These are phyloP conservation scores for Clarireedia paspali DNA, from an alignment of 2,329 filamentous ascomycete species.

Conservation along the genomic window DNA sequence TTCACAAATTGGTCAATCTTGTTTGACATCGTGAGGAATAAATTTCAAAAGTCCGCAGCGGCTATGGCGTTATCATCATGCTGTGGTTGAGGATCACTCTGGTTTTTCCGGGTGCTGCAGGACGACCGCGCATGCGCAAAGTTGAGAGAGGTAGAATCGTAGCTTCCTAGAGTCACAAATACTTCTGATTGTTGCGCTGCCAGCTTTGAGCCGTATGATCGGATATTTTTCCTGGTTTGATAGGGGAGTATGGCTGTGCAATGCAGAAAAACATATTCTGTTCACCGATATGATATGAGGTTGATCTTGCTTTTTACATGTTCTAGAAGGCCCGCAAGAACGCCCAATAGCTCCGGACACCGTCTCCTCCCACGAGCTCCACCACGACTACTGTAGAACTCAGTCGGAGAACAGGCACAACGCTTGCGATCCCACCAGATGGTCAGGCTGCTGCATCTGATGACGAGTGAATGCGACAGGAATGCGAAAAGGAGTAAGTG, in stretches of 20 bases:
- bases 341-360: background rate
- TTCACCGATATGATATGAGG: background rate
- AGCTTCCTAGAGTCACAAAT: background rate
- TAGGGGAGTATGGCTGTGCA: background rate
- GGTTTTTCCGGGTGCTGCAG: background rate
- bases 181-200: too few species aligned
- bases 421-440: too few species aligned
- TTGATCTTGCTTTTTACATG: background rate
- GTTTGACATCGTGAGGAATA: slow-evolving; percentile 21
- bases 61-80: slow-evolving; percentile 17
- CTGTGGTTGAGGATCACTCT: background rate
- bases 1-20: slow-evolving; percentile 77
- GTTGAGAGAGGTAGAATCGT: background rate
- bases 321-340: slow-evolving; percentile 4
- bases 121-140: background rate
- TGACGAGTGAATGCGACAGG: too few species aligned
- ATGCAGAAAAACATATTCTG: background rate
- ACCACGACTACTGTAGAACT: background rate
- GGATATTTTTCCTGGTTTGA: background rate
- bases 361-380: background rate
- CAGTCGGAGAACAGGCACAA: too few species aligned
- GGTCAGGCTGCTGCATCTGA: too few species aligned
- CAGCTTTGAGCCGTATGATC: too few species aligned
- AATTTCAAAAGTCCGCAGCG: background rate
- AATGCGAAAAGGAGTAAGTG: too few species aligned